A percentile compares a stretch with the other conserved stretches of the same genome.
Evolutionary conservation across 2,329 filamentous ascomycete genomes (phyloP).

Genomic region (Hypoxylon sp.): DNA sequence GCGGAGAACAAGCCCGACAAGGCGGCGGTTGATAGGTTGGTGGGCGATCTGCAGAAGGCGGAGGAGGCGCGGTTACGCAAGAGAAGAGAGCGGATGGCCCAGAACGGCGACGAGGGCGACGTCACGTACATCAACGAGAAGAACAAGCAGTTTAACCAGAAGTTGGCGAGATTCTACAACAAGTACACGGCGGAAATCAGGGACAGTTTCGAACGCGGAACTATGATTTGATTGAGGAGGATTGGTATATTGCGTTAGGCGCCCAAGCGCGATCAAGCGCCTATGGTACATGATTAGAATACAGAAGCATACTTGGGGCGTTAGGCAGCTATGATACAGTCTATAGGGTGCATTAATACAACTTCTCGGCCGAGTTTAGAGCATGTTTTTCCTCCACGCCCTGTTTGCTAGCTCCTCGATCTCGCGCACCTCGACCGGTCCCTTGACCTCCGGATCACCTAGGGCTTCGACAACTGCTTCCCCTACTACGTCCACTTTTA

Average conservation of each 20-base stretch:
- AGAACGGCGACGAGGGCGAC: conserved; percentile 87
- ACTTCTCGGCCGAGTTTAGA: conserved; percentile 64
- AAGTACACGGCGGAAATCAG: conserved; percentile 98
- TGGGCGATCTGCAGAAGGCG: conserved; percentile 87
- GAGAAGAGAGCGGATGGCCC: conserved; percentile 81
- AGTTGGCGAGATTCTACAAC: conserved; percentile 95
- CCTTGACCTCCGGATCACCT: conserved; percentile 78
- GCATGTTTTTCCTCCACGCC: conserved; percentile 91
- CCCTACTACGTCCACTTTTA: conserved; percentile 89
- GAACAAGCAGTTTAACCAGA: conserved; percentile 99
- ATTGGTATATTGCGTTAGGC: conserved; percentile 10
- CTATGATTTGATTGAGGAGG: conserved; percentile 80
- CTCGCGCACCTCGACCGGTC: conserved; percentile 81
- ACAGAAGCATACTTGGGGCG: conserved; percentile 32
- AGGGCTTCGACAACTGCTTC: conserved; percentile 92
- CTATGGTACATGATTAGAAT: conserved; percentile 28
- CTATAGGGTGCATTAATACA: conserved; percentile 47
- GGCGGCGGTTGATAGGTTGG: conserved; percentile 88
- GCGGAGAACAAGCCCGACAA: conserved; percentile 89
- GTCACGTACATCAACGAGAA: conserved; percentile 99
- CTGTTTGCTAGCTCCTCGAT: conserved; percentile 86
- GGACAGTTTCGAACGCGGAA: conserved; percentile 97
- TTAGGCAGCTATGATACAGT: conserved; percentile 49
- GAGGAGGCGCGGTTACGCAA: conserved; percentile 91
- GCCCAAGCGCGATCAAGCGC: conserved; percentile 14